Percentiles rank a stretch among this genome's conserved stretches.
phyloP scores from a whole-genome alignment of 805 yeast genomes.

The Wickerhamomyces kurtzmanii region DNA sequence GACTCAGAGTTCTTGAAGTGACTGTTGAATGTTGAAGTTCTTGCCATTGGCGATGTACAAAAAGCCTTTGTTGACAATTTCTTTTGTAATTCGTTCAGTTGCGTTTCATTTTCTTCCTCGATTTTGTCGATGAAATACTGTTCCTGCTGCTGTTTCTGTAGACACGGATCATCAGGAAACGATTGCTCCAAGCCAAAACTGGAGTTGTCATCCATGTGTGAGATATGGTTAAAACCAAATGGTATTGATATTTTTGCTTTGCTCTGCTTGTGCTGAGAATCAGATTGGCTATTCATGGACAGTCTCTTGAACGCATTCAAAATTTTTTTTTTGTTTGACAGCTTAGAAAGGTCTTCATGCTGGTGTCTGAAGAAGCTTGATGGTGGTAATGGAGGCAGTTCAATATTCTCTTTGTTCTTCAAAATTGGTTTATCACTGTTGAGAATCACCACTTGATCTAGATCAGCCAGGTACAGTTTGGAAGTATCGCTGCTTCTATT shows the following conservation, averaged over 20 bases:
- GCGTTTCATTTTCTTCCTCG: background rate
- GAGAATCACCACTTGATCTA: constrained; percentile 20
- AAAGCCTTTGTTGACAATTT: constrained; percentile 1
- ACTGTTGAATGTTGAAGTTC: too few species aligned
- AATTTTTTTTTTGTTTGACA: constrained; percentile 14
- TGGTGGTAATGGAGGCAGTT: constrained; percentile 24
- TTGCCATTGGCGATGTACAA: constrained; percentile 9
- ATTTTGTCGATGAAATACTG: background rate
- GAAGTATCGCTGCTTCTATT: constrained; percentile 21
- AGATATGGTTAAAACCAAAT: constrained; percentile 27
- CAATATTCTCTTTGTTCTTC: constrained; percentile 22
- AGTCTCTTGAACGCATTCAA: constrained; percentile 20
- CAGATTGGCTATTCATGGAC: constrained; percentile 12
- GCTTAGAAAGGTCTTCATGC: constrained; percentile 1
- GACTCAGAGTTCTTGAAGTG: background rate
- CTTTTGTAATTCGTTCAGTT: background rate
- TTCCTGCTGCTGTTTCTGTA: background rate
- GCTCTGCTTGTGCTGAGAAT: background rate
- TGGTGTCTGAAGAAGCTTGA: constrained; percentile 10
- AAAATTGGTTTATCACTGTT: constrained; percentile 24
- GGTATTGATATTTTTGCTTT: constrained; percentile 25
- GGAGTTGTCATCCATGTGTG: constrained; percentile 23
- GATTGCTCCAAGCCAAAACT: constrained; percentile 1
- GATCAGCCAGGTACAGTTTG: constrained; percentile 20
- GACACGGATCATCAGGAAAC: too few species aligned